These are phyloP conservation scores for Pseudevernia furfuracea DNA, from an alignment of 495 filamentous ascomycete species.

Conservation along the genomic window DNA sequence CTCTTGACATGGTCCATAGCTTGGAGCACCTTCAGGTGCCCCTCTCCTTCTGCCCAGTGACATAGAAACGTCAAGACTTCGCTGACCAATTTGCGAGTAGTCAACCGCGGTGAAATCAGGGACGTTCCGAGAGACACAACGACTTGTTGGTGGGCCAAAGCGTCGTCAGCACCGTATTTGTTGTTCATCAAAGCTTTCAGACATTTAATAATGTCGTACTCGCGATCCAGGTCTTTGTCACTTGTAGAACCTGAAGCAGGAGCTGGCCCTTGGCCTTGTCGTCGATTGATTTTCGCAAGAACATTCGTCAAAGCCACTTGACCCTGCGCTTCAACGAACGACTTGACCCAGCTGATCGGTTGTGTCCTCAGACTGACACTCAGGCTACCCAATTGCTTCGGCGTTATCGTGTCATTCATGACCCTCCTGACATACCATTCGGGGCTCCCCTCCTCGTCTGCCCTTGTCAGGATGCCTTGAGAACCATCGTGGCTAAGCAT, in stretches of 20 bases:
- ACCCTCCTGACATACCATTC: slow-evolving; percentile 98
- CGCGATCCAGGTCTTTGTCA: slow-evolving; percentile 84
- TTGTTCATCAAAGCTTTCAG: slow-evolving; percentile 97
- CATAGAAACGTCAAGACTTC: slow-evolving; percentile 95
- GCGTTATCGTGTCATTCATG: slow-evolving; percentile 88
- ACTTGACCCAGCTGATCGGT: slow-evolving; percentile 92
- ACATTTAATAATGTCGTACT: slow-evolving; percentile 98
- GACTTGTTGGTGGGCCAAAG: slow-evolving; percentile 81
- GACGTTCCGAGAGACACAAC: slow-evolving; percentile 82
- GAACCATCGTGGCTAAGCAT: slow-evolving; percentile 53
- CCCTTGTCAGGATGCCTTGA: slow-evolving; percentile 58
- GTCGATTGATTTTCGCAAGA: slow-evolving; percentile 82
- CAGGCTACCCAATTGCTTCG: slow-evolving; percentile 83
- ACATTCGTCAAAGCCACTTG: slow-evolving; percentile 95
- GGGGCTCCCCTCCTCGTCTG: slow-evolving; percentile 89
- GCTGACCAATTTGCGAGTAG: slow-evolving; percentile 89
- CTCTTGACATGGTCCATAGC: slow-evolving; percentile 88
- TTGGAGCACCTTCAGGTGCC: slow-evolving; percentile 90
- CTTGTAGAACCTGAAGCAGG: slow-evolving; percentile 54
- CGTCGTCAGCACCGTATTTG: slow-evolving; percentile 96
- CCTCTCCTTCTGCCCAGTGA: slow-evolving; percentile 90
- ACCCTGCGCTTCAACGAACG: slow-evolving; percentile 95
- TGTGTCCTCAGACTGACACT: slow-evolving; percentile 93
- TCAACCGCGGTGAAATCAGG: slow-evolving; percentile 79
- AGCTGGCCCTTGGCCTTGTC: slow-evolving; percentile 66